A percentile compares a stretch with the other conserved stretches of the same genome.
These are phyloP conservation scores for Leishmania major DNA, from an alignment of 208 protist species.

Conservation along the genomic window DNA sequence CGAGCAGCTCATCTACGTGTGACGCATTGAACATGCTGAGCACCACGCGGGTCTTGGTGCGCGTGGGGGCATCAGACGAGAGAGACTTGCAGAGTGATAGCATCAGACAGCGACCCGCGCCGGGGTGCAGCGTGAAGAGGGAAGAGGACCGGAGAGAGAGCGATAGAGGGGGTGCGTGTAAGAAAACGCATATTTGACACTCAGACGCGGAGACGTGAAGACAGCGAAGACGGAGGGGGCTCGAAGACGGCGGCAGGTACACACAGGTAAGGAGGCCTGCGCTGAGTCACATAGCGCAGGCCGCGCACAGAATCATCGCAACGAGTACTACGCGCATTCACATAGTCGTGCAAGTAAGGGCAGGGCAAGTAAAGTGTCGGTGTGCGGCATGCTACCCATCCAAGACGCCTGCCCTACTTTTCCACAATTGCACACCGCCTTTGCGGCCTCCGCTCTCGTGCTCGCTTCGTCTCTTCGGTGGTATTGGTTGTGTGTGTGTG, in stretches of 20 bases:
- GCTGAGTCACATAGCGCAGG: neutral
- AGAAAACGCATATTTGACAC: no score
- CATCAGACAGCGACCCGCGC: neutral
- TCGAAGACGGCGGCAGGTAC: neutral
- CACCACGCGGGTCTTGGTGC: neutral
- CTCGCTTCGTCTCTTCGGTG: no score
- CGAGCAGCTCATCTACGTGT: slow-evolving; percentile 65
- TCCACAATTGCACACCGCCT: neutral
- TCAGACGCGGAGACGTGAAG: neutral
- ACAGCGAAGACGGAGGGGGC: neutral
- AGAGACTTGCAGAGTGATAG: neutral
- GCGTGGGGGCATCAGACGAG: neutral
- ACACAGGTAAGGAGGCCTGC: neutral
- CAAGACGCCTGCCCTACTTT: neutral
- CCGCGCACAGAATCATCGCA: neutral
- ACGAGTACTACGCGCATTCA: neutral
- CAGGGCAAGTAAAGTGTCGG: neutral
- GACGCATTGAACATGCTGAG: slow-evolving; percentile 44
- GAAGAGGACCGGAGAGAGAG: neutral
- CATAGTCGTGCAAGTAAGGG: neutral
- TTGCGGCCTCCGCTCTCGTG: neutral
- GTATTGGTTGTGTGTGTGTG: no score
- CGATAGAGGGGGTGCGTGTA: neutral
- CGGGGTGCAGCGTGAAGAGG: neutral
- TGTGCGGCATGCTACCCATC: neutral